Evolutionary conservation across 2,329 filamentous ascomycete species (phyloP).

Genomic region (Paecilomyces dactylethromorphus): DNA sequence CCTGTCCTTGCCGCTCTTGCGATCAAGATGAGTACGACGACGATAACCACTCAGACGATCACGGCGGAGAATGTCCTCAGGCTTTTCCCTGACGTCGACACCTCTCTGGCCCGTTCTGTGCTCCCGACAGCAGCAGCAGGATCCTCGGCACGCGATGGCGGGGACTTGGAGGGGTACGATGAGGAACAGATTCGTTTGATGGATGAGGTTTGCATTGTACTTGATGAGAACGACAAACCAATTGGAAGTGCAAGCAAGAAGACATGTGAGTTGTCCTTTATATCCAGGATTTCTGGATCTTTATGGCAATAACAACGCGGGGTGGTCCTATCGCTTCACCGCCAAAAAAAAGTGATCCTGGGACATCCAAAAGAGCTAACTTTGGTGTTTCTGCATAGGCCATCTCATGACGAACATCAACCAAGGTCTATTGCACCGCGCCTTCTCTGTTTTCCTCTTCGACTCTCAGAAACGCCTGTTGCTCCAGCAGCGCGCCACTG

Average conservation of each 20-base stretch:
- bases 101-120: conserved; percentile 48
- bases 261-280: conserved; percentile 60
- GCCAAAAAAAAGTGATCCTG: not conserved
- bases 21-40: conserved; percentile 39
- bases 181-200: conserved; percentile 96
- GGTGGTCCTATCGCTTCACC: not conserved
- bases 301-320: not conserved
- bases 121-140: conserved; percentile 35
- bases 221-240: conserved; percentile 83
- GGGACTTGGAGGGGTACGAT: conserved; percentile 83
- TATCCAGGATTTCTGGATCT: not conserved
- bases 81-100: conserved; percentile 78
- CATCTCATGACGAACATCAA: conserved; percentile 99
- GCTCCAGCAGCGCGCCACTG: conserved; percentile 86
- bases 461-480: conserved; percentile 87
- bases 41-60: conserved; percentile 54
- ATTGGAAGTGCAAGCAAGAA: conserved; percentile 99
- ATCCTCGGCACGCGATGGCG: conserved; percentile 44
- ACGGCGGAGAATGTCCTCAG: conserved; percentile 80
- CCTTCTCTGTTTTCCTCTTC: conserved; percentile 97
- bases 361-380: conserved; percentile 9
- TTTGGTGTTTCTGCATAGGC: conserved; percentile 48
- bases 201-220: conserved; percentile 97
- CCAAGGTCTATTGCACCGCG: conserved; percentile 89
- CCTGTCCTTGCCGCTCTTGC: not conserved